Evolutionary conservation across 1,139 yeast genomes (phyloP).

Genomic region (Saccharomyces hybrid): DNA sequence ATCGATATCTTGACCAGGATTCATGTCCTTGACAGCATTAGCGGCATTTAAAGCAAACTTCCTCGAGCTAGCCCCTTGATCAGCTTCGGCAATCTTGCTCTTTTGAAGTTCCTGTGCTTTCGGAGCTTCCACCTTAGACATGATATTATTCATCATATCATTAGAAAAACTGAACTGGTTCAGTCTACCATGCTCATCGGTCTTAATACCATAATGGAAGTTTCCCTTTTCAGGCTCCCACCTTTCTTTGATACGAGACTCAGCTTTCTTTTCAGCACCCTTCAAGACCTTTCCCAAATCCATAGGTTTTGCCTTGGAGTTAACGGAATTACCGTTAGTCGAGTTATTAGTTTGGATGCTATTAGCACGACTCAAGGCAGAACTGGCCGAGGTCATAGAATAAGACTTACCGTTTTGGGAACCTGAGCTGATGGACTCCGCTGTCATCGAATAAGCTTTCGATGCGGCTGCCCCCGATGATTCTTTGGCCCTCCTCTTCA

Average conservation of each 20-base stretch:
- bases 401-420: slow-evolving; percentile 15
- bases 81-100: slow-evolving; percentile 5
- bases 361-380: background rate
- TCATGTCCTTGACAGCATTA: slow-evolving; percentile 37
- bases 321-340: slow-evolving; percentile 1
- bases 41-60: slow-evolving; percentile 41
- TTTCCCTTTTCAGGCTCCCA: slow-evolving; percentile 22
- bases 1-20: slow-evolving; percentile 14
- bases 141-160: slow-evolving; percentile 12
- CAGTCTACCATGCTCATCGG: slow-evolving; percentile 8
- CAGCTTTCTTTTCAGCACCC: slow-evolving; percentile 29
- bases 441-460: slow-evolving; percentile 25
- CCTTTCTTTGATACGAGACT: slow-evolving; percentile 21
- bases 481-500: background rate
- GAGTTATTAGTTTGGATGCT: slow-evolving; percentile 3
- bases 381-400: slow-evolving; percentile 14
- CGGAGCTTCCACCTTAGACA: slow-evolving; percentile 14
- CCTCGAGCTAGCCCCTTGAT: background rate
- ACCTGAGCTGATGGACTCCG: slow-evolving; percentile 13
- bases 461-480: slow-evolving; percentile 26
- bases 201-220: slow-evolving; percentile 18
- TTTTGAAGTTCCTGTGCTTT: background rate
- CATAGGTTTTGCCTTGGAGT: slow-evolving; percentile 14
- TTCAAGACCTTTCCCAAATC: slow-evolving; percentile 25
- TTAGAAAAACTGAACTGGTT: slow-evolving; percentile 8